Evolutionary conservation across 1,284 basidiomycete species (phyloP).

Genomic region (Trichosporon asahii): DNA sequence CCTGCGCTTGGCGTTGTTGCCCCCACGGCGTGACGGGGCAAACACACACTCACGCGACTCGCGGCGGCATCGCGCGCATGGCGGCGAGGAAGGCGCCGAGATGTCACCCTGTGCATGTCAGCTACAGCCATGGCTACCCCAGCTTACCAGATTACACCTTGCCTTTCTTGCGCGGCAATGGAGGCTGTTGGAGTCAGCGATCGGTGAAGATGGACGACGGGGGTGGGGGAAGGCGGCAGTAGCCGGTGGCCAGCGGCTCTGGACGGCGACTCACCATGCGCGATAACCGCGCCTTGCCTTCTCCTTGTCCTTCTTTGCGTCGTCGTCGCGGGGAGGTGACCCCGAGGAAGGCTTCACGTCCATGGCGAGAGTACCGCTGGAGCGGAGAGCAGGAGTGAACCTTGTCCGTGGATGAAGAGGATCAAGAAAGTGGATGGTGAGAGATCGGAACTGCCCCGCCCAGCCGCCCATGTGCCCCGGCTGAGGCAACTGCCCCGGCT

Average conservation of each 20-base stretch:
- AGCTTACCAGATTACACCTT: constrained; percentile 43
- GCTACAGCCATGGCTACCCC: background rate
- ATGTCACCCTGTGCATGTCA: constrained; percentile 46
- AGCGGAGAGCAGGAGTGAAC: background rate
- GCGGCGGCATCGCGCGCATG: constrained; percentile 52
- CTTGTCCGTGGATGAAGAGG: background rate
- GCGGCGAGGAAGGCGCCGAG: constrained; percentile 51
- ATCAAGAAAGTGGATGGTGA: background rate
- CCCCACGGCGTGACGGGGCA: constrained; percentile 44
- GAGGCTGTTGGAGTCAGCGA: constrained; percentile 27
- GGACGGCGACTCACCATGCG: constrained; percentile 38
- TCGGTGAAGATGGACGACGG: background rate
- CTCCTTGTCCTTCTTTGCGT: constrained; percentile 18
- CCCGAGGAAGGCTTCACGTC: background rate
- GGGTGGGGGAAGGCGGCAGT: background rate
- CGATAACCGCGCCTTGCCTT: constrained; percentile 42
- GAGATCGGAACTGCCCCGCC: background rate
- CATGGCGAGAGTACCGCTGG: background rate
- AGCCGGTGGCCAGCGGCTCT: background rate
- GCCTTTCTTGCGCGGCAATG: constrained; percentile 46
- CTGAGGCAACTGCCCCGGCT: background rate
- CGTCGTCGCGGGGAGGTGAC: background rate
- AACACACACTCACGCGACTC: constrained; percentile 54
- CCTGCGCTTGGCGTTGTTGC: constrained; percentile 41
- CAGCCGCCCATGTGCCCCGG: background rate